Evolutionary conservation across 108 stramenopile species (phyloP), one percentile per base, ranked within the genome.

Genomic region (Epipyxis sp.): DNA sequence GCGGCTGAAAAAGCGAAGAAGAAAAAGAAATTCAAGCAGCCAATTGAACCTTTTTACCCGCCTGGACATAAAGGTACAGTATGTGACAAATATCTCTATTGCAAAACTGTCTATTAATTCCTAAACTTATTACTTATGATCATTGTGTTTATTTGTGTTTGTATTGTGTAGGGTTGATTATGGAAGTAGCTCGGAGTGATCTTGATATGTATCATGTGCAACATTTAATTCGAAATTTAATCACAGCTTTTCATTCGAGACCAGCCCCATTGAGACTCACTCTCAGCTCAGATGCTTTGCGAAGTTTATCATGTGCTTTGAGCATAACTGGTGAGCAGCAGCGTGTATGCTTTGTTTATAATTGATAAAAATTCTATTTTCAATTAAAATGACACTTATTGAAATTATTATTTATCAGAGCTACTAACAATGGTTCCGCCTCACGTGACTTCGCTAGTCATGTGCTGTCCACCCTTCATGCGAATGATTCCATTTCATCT

Each of bases 131-230:
- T n/a, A n/a, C n/a, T n/a, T n/a, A n/a, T n/a, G n/a, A n/a, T n/a
- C n/a, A n/a, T n/a, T n/a, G n/a, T n/a, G n/a, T n/a, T n/a, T n/a
- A n/a, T n/a, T n/a, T 32, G 61, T 10, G 6, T 37, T 65, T 65
- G 30, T 10, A 32, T 37, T 6, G 35, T 37, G 25, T 32, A 37
- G 61, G 61, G 6, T 10, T 65, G 6, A 32, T 65, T 3, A 25
- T 65, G 61, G 61, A 65, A 32, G 34, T 65, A 32, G 61, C 61
- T 10, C 3, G 34, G 61, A 35, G 61, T 37, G 61, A 65, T 29
- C 25, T 65, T 6, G 61, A 29, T 32, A 32, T 32, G 3, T 65
- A 16, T 16, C 61, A 65, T 25, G 10, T 25, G 10, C 25, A 32
- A 32, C 61, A 65, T 16, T 65, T 13, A 32, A 10, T 65, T 16